Percentiles rank a stretch among this genome's conserved stretches.
phyloP scores from a whole-genome alignment of 768 basidiomycete genomes.

The Strobilomyces confusus region DNA sequence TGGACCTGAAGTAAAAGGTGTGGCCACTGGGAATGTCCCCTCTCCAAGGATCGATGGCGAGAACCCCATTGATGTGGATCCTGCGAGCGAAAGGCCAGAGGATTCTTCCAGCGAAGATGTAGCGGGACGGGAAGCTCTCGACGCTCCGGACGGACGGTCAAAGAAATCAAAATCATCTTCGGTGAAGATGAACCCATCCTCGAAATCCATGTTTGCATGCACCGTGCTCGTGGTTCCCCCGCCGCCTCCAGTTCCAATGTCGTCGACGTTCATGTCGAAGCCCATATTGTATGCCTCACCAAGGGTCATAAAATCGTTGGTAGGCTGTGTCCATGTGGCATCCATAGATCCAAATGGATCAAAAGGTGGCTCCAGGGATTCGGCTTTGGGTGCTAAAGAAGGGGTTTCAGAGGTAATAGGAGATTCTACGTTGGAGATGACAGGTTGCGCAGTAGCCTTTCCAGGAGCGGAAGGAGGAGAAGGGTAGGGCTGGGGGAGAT shows the following conservation, averaged over 20 bases:
- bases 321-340: slow-evolving; percentile 37
- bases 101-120: slow-evolving; percentile 14
- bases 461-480: slow-evolving; percentile 53
- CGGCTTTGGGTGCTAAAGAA: slow-evolving; percentile 8
- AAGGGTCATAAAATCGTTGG: slow-evolving; percentile 35
- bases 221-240: slow-evolving; percentile 21
- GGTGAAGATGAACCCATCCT: slow-evolving; percentile 57
- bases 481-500: slow-evolving; percentile 42
- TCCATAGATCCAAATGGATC: slow-evolving; percentile 44
- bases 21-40: slow-evolving; percentile 22
- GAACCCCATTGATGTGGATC: slow-evolving; percentile 32
- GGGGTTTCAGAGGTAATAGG: slow-evolving; percentile 15
- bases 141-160: slow-evolving; percentile 48
- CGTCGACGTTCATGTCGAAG: slow-evolving; percentile 43
- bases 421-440: slow-evolving; percentile 18
- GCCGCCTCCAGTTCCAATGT: slow-evolving; percentile 30
- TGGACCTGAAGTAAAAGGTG: slow-evolving; percentile 23
- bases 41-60: slow-evolving; percentile 33
- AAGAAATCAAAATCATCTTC: slow-evolving; percentile 91
- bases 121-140: slow-evolving; percentile 20
- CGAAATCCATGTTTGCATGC: slow-evolving; percentile 44
- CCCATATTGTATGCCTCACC: slow-evolving; percentile 41
- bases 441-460: slow-evolving; percentile 13
- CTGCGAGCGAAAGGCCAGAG: slow-evolving; percentile 31
- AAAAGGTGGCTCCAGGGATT: slow-evolving; percentile 32